Evolutionary conservation across 257 asterid genomes (phyloP).

Genomic region (Salvia splendens): DNA sequence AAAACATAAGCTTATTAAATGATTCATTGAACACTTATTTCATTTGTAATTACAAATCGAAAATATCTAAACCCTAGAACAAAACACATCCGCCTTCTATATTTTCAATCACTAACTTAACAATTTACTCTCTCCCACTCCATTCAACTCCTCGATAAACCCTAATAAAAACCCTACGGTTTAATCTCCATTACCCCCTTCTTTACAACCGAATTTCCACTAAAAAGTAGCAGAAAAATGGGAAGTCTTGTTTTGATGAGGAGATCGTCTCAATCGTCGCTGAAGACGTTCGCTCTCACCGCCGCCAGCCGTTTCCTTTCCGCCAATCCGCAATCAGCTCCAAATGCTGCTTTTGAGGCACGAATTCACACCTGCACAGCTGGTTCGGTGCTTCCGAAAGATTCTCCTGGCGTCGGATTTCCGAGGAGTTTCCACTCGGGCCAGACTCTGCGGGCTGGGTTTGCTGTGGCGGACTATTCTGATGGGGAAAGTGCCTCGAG

Average conservation of each 20-base stretch:
- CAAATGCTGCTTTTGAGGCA: slow-evolving; percentile 22
- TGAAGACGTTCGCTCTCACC: slow-evolving; percentile 46
- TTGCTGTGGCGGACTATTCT: slow-evolving; percentile 64
- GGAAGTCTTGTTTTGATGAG: slow-evolving; percentile 53
- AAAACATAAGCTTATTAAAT: too few relatives aligned
- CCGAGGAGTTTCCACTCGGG: slow-evolving; percentile 56
- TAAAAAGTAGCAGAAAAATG: slow-evolving; percentile 35
- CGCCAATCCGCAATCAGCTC: slow-evolving; percentile 28
- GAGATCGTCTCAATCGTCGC: slow-evolving; percentile 43
- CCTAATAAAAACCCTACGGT: slow-evolving; percentile 53
- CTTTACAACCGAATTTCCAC: neutral
- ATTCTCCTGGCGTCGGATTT: slow-evolving; percentile 21
- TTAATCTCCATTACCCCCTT: neutral
- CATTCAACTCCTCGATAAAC: slow-evolving; percentile 37
- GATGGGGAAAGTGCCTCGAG: slow-evolving; percentile 44
- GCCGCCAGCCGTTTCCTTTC: slow-evolving; percentile 46
- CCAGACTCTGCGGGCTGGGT: slow-evolving; percentile 43
- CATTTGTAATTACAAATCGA: too few relatives aligned
- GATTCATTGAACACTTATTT: too few relatives aligned
- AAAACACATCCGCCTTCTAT: too few relatives aligned
- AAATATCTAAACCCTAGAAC: too few relatives aligned
- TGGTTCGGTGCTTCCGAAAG: neutral
- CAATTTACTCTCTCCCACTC: slow-evolving; percentile 20
- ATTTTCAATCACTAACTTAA: too few relatives aligned
- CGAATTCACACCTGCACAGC: slow-evolving; percentile 32